Evolutionary conservation across 2,329 filamentous ascomycete genomes (phyloP), one percentile per base, ranked within the genome.

Genomic region (Penicillium corylophilum): DNA sequence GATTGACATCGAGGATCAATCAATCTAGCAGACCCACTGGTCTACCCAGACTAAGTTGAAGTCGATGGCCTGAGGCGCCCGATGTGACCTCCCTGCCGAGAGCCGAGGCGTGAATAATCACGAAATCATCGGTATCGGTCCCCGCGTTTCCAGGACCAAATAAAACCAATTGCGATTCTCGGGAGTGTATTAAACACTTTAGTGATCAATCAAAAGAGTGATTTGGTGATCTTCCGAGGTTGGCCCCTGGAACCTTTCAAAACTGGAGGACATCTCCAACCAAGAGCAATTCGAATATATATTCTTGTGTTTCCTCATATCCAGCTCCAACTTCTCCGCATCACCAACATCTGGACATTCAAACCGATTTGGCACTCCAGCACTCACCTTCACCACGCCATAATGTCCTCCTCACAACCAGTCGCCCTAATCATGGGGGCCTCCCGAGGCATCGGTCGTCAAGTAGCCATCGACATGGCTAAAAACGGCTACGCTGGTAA

Each of bases 361-460:
- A 16, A 22, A 10, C 24, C 1, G 20, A 31, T 16, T n/a, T n/a
- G n/a, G n/a, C 5, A 31, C 35, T 6, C 4, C 23, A 6, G n/a
- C 13, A 42, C 18, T 1, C 18, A 13, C 35, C 2, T 20, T 20
- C 18, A 8, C n/a, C 47, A 20, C 31, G 9, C 22, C 22, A 55
- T 22, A 50, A 66, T 62, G 61, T 31, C 56, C 23, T 48, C 54
- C 8, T 16, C 23, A 12, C 60, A 67, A 18, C 63, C 58, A 8
- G 87, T 91, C 6, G 88, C 87, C 18, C 77, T 92, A 18, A 77
- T 93, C 4, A 79, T 92, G 18, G 89, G 89, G 35, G 88, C 87
- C 2, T 92, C 88, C 0, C 77, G 90, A 55, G 90, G 90, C 33
- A 93, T 95, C 57, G 90, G 90, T 41, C 79, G 89, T 36, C 89